phyloP scores from a whole-genome alignment of 139 green algal species.

The Chlamydomonas schloesseri region DNA sequence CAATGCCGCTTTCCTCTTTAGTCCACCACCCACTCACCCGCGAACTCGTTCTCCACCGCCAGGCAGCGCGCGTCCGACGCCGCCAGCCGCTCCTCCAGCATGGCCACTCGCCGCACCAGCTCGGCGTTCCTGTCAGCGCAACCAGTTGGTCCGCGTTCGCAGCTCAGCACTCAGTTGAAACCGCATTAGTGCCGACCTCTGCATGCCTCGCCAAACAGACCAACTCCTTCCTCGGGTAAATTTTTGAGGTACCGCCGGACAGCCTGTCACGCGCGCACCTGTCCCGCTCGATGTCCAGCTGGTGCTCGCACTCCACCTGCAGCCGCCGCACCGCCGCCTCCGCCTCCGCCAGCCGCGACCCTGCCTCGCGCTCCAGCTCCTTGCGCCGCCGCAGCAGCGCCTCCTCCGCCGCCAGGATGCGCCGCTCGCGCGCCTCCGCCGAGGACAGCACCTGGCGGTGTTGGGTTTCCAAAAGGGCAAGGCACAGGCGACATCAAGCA shows the following conservation, averaged over 20 bases:
- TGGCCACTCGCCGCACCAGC: slow-evolving; percentile 56
- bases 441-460: slow-evolving; percentile 42
- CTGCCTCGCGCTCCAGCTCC: slow-evolving; percentile 73
- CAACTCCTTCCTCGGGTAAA: too few relatives aligned
- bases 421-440: slow-evolving; percentile 66
- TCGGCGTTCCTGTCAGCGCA: slow-evolving; percentile 49
- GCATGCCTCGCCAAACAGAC: too few relatives aligned
- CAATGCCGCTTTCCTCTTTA: too few relatives aligned
- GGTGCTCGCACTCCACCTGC: slow-evolving; percentile 81
- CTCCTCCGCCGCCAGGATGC: slow-evolving; percentile 59
- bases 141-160: too few relatives aligned
- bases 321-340: slow-evolving; percentile 74
- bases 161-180: too few relatives aligned
- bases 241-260: too few relatives aligned
- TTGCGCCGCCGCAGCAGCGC: slow-evolving; percentile 51
- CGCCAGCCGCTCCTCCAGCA: slow-evolving; percentile 59
- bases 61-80: slow-evolving; percentile 57
- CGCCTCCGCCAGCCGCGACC: slow-evolving; percentile 64
- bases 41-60: slow-evolving; percentile 62
- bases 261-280: slow-evolving; percentile 4
- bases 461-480: neutral
- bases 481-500: neutral
- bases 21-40: neutral
- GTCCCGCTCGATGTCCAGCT: slow-evolving; percentile 75
- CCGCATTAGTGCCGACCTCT: too few relatives aligned